These are phyloP conservation scores for Aspergillus bridgeri DNA, from an alignment of 495 filamentous ascomycete genomes.

Conservation along the genomic window DNA sequence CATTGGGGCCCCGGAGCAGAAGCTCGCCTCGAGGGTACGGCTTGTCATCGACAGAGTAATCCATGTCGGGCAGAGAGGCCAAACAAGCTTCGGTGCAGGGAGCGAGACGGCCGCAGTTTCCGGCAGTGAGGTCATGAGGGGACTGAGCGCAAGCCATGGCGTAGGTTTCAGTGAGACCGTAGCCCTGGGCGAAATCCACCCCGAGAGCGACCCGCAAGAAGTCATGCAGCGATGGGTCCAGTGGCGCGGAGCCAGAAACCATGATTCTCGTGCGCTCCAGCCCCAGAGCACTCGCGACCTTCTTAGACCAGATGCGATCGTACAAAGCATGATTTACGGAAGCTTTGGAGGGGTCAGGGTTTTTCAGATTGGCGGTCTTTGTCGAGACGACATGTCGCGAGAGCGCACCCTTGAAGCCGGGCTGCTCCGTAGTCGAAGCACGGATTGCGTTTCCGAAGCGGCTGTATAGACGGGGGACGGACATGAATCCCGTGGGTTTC, in stretches of 20 bases:
- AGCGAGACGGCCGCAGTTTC: constrained; percentile 76
- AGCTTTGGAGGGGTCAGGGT: constrained; percentile 62
- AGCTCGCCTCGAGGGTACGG: constrained; percentile 93
- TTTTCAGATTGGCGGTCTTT: constrained; percentile 75
- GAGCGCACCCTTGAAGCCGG: constrained; percentile 77
- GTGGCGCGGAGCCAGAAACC: constrained; percentile 86
- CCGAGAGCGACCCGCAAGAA: constrained; percentile 83
- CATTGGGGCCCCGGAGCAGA: constrained; percentile 69
- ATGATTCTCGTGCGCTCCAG: constrained; percentile 69
- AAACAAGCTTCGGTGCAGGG: constrained; percentile 73
- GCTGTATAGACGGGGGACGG: constrained; percentile 89
- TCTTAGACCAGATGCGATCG: constrained; percentile 90
- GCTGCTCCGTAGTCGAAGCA: constrained; percentile 69
- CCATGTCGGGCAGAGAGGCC: constrained; percentile 88
- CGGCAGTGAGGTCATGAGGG: constrained; percentile 63
- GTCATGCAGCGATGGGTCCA: constrained; percentile 81
- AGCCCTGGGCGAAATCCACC: constrained; percentile 82
- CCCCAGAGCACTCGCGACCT: constrained; percentile 77
- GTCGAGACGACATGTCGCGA: constrained; percentile 73
- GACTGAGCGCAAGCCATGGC: constrained; percentile 69
- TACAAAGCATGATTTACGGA: constrained; percentile 82
- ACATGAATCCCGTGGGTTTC: constrained; percentile 77
- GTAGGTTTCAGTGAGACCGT: constrained; percentile 95
- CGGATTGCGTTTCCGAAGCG: constrained; percentile 82
- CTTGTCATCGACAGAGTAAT: constrained; percentile 86